These are phyloP conservation scores for Rhododendron henanense DNA, from an alignment of 148 eudicot species.

Conservation along the genomic window DNA sequence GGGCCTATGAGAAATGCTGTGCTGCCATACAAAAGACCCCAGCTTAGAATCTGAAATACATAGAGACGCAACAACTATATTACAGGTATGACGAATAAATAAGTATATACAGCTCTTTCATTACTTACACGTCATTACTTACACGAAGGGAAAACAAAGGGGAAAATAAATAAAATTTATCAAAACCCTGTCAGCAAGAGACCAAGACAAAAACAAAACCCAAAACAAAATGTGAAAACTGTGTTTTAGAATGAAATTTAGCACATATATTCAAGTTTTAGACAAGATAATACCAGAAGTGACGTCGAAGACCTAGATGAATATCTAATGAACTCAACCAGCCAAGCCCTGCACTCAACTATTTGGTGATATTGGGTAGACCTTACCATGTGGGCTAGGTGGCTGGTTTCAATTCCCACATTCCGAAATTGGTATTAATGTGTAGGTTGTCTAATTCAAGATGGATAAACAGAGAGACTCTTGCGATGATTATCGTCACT, in stretches of 20 bases:
- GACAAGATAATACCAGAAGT: not conserved
- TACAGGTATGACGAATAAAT: not conserved
- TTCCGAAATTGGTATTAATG: not conserved
- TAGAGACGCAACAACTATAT: not conserved
- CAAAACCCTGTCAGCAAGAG: not conserved
- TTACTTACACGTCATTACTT: not conserved
- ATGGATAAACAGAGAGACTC: not conserved
- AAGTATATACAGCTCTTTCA: not conserved
- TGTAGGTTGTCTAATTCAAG: not conserved
- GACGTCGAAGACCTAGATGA: not conserved
- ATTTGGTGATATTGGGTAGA: not conserved
- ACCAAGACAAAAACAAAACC: not conserved
- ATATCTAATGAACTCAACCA: not conserved
- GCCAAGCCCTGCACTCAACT: not conserved
- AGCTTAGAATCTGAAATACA: slow-evolving; percentile 35
- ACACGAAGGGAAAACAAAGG: not conserved
- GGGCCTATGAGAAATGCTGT: slow-evolving; percentile 99
- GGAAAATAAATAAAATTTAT: not conserved
- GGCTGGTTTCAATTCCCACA: not conserved
- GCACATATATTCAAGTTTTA: not conserved
- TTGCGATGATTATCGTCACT: not conserved
- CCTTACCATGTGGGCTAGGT: not conserved
- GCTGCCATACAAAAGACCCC: slow-evolving; percentile 66
- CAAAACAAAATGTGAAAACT: not conserved
- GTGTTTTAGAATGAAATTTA: not conserved